Conservation (phyloP, 768 basidiomycete species). For the Russula foetens region DNA sequence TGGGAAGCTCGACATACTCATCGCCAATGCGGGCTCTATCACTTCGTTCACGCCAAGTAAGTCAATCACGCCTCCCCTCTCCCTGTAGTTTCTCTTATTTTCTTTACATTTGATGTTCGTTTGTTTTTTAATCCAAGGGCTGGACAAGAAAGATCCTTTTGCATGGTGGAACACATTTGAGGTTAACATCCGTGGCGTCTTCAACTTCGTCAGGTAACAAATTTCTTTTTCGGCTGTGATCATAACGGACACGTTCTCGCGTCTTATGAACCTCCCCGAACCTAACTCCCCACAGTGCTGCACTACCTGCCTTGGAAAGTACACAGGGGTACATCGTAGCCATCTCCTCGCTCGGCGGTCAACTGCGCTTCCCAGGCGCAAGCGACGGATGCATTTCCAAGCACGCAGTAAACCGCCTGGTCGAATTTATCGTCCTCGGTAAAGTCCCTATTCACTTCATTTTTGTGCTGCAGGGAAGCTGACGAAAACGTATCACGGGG, state of each 20-base stretch:
- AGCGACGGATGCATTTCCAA: background rate
- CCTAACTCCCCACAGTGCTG: background rate
- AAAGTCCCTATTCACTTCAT: background rate
- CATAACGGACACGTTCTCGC: no score
- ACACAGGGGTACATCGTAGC: background rate
- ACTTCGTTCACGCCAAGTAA: background rate
- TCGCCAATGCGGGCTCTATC: conserved; percentile 2
- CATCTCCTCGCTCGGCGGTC: background rate
- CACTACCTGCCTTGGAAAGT: background rate
- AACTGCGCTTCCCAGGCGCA: background rate
- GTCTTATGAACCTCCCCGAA: no score
- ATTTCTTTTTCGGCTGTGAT: no score
- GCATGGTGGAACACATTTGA: conserved; percentile 11
- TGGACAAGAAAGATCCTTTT: conserved; percentile 5
- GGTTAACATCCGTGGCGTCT: conserved; percentile 5
- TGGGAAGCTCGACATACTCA: conserved; percentile 1
- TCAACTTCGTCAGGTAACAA: background rate
- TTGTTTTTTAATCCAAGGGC: background rate
- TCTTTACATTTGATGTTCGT: background rate
- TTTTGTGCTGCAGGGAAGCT: no score
- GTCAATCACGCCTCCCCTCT: no score
- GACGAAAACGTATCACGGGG: no score
- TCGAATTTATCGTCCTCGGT: conserved; percentile 1
- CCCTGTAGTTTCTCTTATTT: no score
- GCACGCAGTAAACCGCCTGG: conserved; percentile 2